These are phyloP conservation scores for Letharia lupina DNA, from an alignment of 495 filamentous ascomycete species.

Conservation along the genomic window DNA sequence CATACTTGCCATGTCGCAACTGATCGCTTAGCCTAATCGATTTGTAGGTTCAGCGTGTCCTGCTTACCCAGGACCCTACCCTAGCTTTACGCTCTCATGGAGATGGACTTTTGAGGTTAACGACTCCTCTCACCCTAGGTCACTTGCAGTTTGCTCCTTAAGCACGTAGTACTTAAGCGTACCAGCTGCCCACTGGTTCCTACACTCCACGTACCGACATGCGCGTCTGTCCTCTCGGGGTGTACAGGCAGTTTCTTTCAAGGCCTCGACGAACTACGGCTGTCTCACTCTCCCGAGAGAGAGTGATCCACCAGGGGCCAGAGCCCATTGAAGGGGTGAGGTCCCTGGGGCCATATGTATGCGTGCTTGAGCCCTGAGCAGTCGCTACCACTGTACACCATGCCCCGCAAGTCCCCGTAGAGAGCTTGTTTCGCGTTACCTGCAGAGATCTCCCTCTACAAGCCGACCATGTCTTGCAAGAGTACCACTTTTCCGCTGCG, in stretches of 20 bases:
- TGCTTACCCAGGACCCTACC: neutral
- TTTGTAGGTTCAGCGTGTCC: neutral
- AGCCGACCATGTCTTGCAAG: neutral
- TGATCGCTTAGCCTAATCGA: no score
- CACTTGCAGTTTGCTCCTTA: neutral
- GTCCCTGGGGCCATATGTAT: neutral
- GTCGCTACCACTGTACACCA: neutral
- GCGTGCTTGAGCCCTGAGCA: no score
- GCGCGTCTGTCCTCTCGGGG: neutral
- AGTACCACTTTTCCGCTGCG: neutral
- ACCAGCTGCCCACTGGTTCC: no score
- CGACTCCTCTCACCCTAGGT: neutral
- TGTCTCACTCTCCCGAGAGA: neutral
- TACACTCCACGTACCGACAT: neutral
- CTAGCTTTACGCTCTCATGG: neutral
- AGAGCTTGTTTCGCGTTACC: constrained; percentile 1
- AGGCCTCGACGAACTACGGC: neutral
- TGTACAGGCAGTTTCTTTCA: neutral
- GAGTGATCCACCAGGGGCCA: neutral
- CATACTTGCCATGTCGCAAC: no score
- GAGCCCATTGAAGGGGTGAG: neutral
- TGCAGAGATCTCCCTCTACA: constrained; percentile 3
- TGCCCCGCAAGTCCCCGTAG: constrained; percentile 1
- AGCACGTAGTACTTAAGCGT: no score
- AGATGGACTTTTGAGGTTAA: neutral